Base-by-base conservation (phyloP, 495 filamentous ascomycete species). In the Aspergillus egyptiacus region DNA sequence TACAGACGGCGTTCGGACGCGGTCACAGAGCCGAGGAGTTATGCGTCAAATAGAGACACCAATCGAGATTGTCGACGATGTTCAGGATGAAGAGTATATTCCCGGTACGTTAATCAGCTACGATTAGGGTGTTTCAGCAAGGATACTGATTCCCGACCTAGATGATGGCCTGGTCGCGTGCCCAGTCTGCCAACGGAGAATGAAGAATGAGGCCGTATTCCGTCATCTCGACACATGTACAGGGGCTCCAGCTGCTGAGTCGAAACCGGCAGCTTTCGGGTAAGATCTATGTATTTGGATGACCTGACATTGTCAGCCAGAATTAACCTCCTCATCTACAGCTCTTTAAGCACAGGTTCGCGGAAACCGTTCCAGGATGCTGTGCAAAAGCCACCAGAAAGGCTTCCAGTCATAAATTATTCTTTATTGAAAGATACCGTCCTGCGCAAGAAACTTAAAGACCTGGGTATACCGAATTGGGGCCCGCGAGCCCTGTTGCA, bases 81-180 rank as follows among this genome's bases (percentile, higher is more conserved):
- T 60, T 39, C 59, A 71, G 15, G 68, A 75, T 51, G 64, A 71
- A 27, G 65, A 69, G 25, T 65, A 59, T 37, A 49, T 62, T 22
- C 60, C 63, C 36, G 63, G 65, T 62, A 56, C 47, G 62, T 63
- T 41, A 30, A 39, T 11, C 32, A 10, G n/a, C 32, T 35, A n/a
- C n/a, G 10, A 32, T 35, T 6, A 18, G 10, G 20, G 20, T 15
- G n/a, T 48, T 14, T n/a, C 28, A 46, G 36, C 4, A 34, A 30
- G 37, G 50, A 48, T 44, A 65, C 63, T 73, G 61, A 69, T 30
- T 18, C 44, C 10, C 6, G 22, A 38, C 14, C 3, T 59, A 78
- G 82, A 83, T 43, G 85, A 91, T 53, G 91, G 87, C 5, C 67
- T 91, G 15, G 83, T 88, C 3, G 67, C 78, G 13, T 98, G 93